Conservation (phyloP, 306 rosid species). For the Trichosanthes truncata region DNA sequence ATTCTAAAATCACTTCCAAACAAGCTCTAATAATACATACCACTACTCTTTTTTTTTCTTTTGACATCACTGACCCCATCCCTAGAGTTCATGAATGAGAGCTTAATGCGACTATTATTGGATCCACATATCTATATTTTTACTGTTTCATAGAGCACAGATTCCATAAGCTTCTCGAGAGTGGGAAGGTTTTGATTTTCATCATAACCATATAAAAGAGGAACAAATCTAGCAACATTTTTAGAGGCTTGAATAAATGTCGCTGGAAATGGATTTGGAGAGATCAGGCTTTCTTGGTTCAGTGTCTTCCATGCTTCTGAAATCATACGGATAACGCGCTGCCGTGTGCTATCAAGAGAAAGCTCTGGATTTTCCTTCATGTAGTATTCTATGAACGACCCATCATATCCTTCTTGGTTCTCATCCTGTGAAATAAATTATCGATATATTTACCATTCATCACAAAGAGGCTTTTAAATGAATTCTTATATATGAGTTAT, state of each 20-base stretch:
- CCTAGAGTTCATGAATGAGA: no score
- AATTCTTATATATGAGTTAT: no score
- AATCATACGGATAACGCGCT: constrained; percentile 23
- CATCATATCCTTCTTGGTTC: constrained; percentile 34
- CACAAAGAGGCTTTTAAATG: no score
- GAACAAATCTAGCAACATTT: constrained; percentile 44
- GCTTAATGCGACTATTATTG: not conserved
- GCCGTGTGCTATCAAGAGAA: constrained; percentile 16
- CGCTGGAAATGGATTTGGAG: constrained; percentile 23
- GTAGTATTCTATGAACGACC: constrained; percentile 45
- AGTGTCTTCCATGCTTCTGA: constrained; percentile 40
- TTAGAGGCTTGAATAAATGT: constrained; percentile 31
- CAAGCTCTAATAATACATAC: no score
- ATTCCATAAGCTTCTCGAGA: constrained; percentile 27
- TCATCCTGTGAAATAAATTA: constrained; percentile 22
- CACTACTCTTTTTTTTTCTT: no score
- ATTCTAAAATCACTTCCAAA: no score
- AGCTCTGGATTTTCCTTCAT: constrained; percentile 22
- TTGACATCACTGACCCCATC: no score
- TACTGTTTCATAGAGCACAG: constrained; percentile 10
- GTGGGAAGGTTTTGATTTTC: constrained; percentile 24
- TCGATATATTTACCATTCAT: no score
- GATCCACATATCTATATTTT: not conserved
- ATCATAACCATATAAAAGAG: constrained; percentile 33
- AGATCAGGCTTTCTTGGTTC: constrained; percentile 22